A percentile compares a stretch with the other conserved stretches of the same genome.
Evolutionary conservation across 768 basidiomycete genomes (phyloP).

Genomic region (Lactarius sanguifluus): DNA sequence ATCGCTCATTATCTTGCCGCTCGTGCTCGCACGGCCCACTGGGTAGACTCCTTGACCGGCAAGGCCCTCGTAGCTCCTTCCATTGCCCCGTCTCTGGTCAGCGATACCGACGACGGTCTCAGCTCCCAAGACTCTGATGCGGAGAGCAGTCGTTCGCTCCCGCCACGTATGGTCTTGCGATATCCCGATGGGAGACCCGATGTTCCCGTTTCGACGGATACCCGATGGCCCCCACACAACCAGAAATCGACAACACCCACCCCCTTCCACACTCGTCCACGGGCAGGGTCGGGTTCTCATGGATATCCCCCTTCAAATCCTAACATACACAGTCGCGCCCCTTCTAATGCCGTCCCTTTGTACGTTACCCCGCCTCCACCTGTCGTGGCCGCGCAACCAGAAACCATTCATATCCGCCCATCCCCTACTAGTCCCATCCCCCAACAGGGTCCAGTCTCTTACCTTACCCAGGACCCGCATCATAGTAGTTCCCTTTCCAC

Average conservation of each 20-base stretch:
- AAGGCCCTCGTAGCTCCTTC: constrained; percentile 51
- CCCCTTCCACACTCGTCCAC: constrained; percentile 13
- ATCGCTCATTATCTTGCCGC: constrained; percentile 57
- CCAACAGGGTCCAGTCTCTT: constrained; percentile 4
- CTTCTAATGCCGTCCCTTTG: constrained; percentile 19
- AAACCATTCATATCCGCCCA: constrained; percentile 28
- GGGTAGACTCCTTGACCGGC: constrained; percentile 50
- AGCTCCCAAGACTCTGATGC: constrained; percentile 42
- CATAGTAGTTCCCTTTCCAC: constrained; percentile 5
- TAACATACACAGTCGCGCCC: constrained; percentile 21
- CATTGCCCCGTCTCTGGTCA: constrained; percentile 28
- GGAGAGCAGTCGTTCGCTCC: constrained; percentile 47
- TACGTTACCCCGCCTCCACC: constrained; percentile 23
- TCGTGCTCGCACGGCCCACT: constrained; percentile 61
- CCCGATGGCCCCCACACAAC: constrained; percentile 11
- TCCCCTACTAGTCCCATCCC: constrained; percentile 16
- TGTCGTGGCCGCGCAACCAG: constrained; percentile 21
- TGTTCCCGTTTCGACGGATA: constrained; percentile 14
- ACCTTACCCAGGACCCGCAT: constrained; percentile 11
- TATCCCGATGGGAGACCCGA: constrained; percentile 55
- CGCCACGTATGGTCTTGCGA: constrained; percentile 71
- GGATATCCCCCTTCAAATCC: constrained; percentile 29
- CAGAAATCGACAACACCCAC: constrained; percentile 6
- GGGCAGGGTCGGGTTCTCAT: constrained; percentile 16
- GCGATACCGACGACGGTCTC: constrained; percentile 38